Conservation (phyloP, 2,329 filamentous ascomycete species). For the Pyrenophora teres region DNA sequence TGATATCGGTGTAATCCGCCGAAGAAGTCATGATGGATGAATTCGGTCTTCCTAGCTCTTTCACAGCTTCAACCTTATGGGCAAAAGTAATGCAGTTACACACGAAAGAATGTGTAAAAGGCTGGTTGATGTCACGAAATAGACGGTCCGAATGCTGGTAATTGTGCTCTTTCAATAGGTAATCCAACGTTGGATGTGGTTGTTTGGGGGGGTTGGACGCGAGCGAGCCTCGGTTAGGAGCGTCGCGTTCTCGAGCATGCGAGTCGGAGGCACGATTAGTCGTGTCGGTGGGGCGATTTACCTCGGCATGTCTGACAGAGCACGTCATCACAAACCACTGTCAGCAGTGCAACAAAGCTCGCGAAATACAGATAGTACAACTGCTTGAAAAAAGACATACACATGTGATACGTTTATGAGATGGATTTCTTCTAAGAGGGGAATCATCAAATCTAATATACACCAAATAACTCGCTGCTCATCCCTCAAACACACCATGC, state of each 20-base stretch:
- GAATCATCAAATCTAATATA: background rate
- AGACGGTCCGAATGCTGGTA: too few relatives aligned
- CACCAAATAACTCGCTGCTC: constrained; percentile 1
- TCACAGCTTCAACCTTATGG: background rate
- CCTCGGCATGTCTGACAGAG: constrained; percentile 16
- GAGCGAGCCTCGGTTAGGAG: background rate
- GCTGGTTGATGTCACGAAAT: too few relatives aligned
- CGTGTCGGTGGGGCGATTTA: constrained; percentile 6
- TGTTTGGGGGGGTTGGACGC: background rate
- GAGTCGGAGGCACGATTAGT: background rate
- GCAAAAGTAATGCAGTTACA: too few relatives aligned
- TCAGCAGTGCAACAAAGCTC: background rate
- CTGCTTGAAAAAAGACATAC: background rate
- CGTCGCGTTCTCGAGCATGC: background rate
- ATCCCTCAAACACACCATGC: constrained; percentile 87
- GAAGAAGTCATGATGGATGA: constrained; percentile 29
- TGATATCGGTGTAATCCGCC: constrained; percentile 48
- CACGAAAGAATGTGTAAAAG: too few relatives aligned
- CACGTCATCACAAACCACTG: constrained; percentile 9
- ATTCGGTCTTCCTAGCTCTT: background rate
- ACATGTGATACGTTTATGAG: too few relatives aligned
- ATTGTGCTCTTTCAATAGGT: too few relatives aligned
- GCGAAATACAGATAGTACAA: background rate
- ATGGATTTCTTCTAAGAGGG: background rate
- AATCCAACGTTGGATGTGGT: background rate